Evolutionary conservation across 768 basidiomycete species (phyloP).

Genomic region (Russula sp.): DNA sequence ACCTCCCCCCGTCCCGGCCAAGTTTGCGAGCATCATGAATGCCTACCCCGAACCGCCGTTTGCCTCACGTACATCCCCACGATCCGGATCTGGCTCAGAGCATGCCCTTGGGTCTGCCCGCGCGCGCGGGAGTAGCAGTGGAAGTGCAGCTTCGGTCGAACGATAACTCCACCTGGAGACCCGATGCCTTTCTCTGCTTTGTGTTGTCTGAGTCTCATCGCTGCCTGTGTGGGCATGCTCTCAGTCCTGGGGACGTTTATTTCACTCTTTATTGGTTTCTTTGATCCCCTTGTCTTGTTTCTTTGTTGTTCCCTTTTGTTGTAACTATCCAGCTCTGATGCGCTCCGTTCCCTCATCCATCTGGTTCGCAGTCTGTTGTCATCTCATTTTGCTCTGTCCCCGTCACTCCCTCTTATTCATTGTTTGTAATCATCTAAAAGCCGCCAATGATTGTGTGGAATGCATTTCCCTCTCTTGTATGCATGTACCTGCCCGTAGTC

Average conservation of each 20-base stretch:
- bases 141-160: constrained; percentile 26
- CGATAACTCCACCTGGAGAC: constrained; percentile 6
- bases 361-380: constrained; percentile 2
- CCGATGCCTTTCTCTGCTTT: background rate
- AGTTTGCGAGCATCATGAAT: constrained; percentile 69
- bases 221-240: background rate
- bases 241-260: constrained; percentile 11
- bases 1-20: constrained; percentile 45
- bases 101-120: constrained; percentile 33
- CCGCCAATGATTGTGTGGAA: constrained; percentile 5
- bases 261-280: background rate
- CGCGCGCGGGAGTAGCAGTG: constrained; percentile 23
- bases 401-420: constrained; percentile 4
- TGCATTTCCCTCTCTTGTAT: constrained; percentile 5
- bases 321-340: constrained; percentile 14
- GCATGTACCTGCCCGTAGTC: constrained; percentile 9
- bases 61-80: constrained; percentile 31
- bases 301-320: constrained; percentile 1
- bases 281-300: background rate
- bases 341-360: background rate
- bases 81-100: constrained; percentile 35
- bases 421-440: constrained; percentile 21
- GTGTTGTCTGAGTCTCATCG: background rate
- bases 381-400: constrained; percentile 7
- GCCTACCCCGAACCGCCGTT: constrained; percentile 50